phyloP scores from a whole-genome alignment of 306 rosid genomes.

The Quercus mongolica region DNA sequence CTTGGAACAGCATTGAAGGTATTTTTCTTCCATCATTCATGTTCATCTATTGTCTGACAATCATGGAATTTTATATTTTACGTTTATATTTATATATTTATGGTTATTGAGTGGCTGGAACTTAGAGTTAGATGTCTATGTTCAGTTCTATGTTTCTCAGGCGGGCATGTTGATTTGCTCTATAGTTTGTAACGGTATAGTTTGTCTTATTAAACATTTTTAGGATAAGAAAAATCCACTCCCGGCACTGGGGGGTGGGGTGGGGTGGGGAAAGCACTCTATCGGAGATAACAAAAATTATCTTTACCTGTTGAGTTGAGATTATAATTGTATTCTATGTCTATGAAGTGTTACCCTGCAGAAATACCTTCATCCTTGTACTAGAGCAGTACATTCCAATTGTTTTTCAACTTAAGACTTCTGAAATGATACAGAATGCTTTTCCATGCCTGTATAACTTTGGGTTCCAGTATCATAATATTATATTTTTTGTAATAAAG shows the following conservation, averaged over 20 bases:
- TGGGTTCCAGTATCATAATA: neutral
- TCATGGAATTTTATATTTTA: neutral
- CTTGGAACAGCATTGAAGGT: constrained; percentile 83
- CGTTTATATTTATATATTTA: no score
- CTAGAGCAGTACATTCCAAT: neutral
- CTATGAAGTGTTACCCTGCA: neutral
- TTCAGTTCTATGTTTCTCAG: neutral
- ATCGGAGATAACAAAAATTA: neutral
- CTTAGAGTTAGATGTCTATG: neutral
- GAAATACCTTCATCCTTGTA: neutral
- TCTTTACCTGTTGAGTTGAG: neutral
- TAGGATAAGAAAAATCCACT: neutral
- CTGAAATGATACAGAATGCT: neutral
- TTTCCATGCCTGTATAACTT: neutral
- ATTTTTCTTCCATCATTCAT: neutral
- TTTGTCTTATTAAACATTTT: neutral
- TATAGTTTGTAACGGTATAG: neutral
- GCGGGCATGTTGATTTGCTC: neutral
- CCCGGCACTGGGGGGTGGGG: no score
- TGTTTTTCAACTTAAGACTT: neutral
- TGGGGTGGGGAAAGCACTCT: no score
- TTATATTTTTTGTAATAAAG: neutral
- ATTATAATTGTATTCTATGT: neutral
- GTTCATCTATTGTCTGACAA: neutral
- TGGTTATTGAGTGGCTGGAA: neutral